Percentiles rank a stretch among this genome's conserved stretches.
These are phyloP conservation scores for Quercus lobata DNA, from an alignment of 331 rosid genomes.

Conservation along the genomic window DNA sequence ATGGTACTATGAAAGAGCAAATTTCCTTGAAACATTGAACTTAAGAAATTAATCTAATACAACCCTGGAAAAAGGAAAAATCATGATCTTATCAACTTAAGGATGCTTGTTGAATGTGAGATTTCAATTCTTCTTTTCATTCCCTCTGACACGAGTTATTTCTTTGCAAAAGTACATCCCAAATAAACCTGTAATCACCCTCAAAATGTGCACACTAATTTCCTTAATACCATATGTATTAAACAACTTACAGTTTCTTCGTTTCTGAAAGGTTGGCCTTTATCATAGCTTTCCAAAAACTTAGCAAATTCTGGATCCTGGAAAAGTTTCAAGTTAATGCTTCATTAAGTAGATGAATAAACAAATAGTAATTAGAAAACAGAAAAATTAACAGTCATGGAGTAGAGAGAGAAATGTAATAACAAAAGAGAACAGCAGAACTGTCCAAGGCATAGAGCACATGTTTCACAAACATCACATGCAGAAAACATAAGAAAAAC, in stretches of 20 bases:
- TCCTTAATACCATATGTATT: background rate
- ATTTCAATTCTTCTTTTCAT: background rate
- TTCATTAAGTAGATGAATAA: constrained; percentile 13
- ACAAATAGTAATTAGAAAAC: background rate
- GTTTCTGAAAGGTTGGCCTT: constrained; percentile 25
- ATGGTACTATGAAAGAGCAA: background rate
- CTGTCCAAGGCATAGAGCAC: background rate
- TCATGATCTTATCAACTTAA: background rate
- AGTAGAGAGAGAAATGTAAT: too few relatives aligned
- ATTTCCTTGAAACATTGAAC: too few relatives aligned
- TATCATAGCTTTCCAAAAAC: constrained; percentile 46
- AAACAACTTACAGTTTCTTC: constrained; percentile 58
- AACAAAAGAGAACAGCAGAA: background rate
- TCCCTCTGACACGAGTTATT: background rate
- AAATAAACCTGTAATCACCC: constrained; percentile 4
- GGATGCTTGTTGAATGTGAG: background rate
- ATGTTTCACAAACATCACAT: background rate
- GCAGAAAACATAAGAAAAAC: background rate
- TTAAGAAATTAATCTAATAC: too few relatives aligned
- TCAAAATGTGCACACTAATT: background rate
- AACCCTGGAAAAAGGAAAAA: too few relatives aligned
- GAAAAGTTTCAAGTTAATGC: constrained; percentile 23
- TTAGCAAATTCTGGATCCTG: constrained; percentile 69
- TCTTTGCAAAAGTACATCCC: background rate
- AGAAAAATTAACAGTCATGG: background rate